Conservation (phyloP, 148 eudicot species). For the Cornus suecica region DNA sequence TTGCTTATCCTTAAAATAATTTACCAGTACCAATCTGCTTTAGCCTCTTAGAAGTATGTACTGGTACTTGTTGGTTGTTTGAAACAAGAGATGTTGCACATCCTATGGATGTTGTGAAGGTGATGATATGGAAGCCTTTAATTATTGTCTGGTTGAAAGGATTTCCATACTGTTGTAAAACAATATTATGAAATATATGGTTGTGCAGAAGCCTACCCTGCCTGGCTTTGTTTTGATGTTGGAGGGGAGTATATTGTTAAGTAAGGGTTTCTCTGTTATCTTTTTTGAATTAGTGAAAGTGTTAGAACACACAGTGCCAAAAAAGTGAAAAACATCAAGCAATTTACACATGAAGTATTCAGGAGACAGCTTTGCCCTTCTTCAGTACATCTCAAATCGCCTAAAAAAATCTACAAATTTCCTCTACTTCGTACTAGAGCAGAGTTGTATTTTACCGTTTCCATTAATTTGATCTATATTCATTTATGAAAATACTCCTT, state of each 20-base stretch:
- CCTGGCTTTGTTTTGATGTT: background rate
- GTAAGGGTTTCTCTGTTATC: background rate
- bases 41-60: background rate
- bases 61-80: background rate
- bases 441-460: background rate
- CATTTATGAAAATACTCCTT: background rate
- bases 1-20: background rate
- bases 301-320: too few species aligned
- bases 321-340: too few species aligned
- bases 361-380: too few species aligned
- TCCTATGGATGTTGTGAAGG: background rate
- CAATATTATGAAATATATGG: background rate
- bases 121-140: background rate
- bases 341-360: too few species aligned
- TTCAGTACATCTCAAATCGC: too few species aligned
- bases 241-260: background rate
- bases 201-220: background rate
- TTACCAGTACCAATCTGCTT: background rate
- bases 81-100: background rate
- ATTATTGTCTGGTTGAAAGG: background rate
- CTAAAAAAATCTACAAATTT: too few species aligned
- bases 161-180: background rate
- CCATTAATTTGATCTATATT: background rate
- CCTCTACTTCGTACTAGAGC: background rate
- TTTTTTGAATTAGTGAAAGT: too few species aligned